Evolutionary conservation across 2,329 filamentous ascomycete species (phyloP).

Genomic region (Fusarium falciforme): DNA sequence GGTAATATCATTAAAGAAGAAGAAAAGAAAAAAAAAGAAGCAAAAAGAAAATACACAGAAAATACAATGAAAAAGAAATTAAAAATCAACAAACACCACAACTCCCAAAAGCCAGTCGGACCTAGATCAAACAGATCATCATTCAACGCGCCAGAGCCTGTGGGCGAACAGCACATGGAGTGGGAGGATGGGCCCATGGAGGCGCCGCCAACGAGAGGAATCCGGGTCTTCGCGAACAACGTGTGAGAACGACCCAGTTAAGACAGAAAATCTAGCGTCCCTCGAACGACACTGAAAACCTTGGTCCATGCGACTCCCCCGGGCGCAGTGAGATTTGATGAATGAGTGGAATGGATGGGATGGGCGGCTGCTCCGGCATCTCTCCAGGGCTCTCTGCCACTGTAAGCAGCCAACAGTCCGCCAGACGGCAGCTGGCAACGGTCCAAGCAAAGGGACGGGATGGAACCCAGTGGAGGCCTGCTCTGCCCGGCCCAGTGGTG

Average conservation of each 20-base stretch:
- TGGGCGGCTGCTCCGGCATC: slow-evolving; percentile 23
- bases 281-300: slow-evolving; percentile 24
- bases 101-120: not conserved
- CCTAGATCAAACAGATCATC: slow-evolving; percentile 29
- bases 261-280: not conserved
- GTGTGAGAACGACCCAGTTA: slow-evolving; percentile 36
- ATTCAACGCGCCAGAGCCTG: slow-evolving; percentile 27
- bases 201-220: slow-evolving; percentile 34
- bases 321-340: slow-evolving; percentile 6
- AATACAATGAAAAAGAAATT: not conserved
- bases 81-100: not conserved
- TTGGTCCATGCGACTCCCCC: not conserved
- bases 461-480: slow-evolving; percentile 24
- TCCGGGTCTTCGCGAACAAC: slow-evolving; percentile 42
- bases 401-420: not conserved
- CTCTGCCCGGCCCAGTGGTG: not conserved
- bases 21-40: not conserved
- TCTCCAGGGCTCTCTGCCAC: slow-evolving; percentile 26
- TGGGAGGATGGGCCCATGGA: slow-evolving; percentile 42
- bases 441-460: not conserved
- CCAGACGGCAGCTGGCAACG: not conserved
- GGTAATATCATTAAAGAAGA: not conserved
- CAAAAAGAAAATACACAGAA: not conserved
- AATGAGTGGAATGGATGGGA: not conserved
- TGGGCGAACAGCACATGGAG: slow-evolving; percentile 39